phyloP scores from a whole-genome alignment of 78 protist species.

The Anaeramoeba ignava region DNA sequence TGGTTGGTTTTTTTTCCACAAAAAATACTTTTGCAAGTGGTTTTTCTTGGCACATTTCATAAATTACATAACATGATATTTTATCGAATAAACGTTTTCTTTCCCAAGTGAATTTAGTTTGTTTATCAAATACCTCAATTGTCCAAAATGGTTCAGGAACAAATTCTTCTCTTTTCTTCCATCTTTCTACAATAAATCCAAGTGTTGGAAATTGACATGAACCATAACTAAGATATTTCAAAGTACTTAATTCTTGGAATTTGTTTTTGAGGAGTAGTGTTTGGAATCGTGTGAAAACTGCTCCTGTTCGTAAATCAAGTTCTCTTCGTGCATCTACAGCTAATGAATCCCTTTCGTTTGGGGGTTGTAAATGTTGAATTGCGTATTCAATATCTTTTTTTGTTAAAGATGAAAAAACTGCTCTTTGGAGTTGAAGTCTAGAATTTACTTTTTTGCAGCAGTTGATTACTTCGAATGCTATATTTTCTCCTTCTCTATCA shows the following conservation, averaged over 20 bases:
- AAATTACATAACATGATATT: not conserved
- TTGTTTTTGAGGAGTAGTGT: slow-evolving; percentile 43
- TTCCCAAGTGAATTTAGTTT: slow-evolving; percentile 23
- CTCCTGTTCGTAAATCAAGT: slow-evolving; percentile 80
- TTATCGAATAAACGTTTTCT: slow-evolving; percentile 32
- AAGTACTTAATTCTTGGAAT: not conserved
- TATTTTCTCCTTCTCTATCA: slow-evolving; percentile 94
- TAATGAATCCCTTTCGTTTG: slow-evolving; percentile 48
- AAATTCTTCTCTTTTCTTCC: slow-evolving; percentile 37
- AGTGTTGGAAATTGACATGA: slow-evolving; percentile 96
- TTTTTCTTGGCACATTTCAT: not conserved
- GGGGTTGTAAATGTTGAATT: slow-evolving; percentile 8
- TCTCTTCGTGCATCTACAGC: slow-evolving; percentile 68
- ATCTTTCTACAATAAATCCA: slow-evolving; percentile 89
- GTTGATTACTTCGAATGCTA: slow-evolving; percentile 76
- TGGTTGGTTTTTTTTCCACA: not conserved
- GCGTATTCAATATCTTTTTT: not conserved
- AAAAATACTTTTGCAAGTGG: not conserved
- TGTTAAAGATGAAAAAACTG: slow-evolving; percentile 73
- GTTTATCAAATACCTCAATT: slow-evolving; percentile 9
- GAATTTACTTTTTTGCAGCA: slow-evolving; percentile 27
- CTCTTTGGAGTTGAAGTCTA: slow-evolving; percentile 40
- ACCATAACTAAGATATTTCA: slow-evolving; percentile 33
- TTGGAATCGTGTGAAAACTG: slow-evolving; percentile 92
- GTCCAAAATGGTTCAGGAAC: slow-evolving; percentile 65